Evolutionary conservation across 2,329 filamentous ascomycete species (phyloP), one percentile per base, ranked within the genome.

Genomic region (Cryphonectria japonica): DNA sequence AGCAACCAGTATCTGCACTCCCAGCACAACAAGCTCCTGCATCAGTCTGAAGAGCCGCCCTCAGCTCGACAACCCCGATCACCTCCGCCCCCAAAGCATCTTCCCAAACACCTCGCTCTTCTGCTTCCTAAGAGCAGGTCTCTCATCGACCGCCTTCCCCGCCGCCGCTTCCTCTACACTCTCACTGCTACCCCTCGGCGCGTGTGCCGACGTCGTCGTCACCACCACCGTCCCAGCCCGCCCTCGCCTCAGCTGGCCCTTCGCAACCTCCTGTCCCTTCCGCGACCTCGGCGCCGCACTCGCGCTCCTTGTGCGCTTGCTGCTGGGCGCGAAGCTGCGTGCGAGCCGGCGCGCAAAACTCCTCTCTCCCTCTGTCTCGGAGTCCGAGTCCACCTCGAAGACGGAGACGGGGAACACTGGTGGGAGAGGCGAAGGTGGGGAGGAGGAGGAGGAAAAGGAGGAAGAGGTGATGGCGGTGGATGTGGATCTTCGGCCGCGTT

Each of bases 381-480:
- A 77, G 71, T 87, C 84, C 4, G 83, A 83, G 75, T 86, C 84
- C 19, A 80, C 75, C 60, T 87, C 85, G 72, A 87, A 87, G 34
- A 86, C 82, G 2, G 85, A 87, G 43, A 82, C 76, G 54, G 78
- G 77, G 16, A 50, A 50, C 2, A 66, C 2, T 6, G 52, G 68
- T 54, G 22, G 22, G n/a, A 63, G 41, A 6, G 63, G 67, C 1
- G 19, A 9, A 11, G 26, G 29, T 11, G 62, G 62, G 16, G 41
- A 59, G 19, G 39, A 22, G 60, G 26, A 8, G n/a, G 29, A 60
- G 14, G 62, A 50, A 37, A 57, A 43, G 9, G 52, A 64, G 13
- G 77, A 29, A 13, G 52, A 57, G 52, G 26, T 34, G 4, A 16
- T 59, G 54, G 22, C 54, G n/a, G 60, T 65, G 1, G 54, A 22